Evolutionary conservation across 805 yeast genomes (phyloP).

Genomic region (Ogataea pignaliae): DNA sequence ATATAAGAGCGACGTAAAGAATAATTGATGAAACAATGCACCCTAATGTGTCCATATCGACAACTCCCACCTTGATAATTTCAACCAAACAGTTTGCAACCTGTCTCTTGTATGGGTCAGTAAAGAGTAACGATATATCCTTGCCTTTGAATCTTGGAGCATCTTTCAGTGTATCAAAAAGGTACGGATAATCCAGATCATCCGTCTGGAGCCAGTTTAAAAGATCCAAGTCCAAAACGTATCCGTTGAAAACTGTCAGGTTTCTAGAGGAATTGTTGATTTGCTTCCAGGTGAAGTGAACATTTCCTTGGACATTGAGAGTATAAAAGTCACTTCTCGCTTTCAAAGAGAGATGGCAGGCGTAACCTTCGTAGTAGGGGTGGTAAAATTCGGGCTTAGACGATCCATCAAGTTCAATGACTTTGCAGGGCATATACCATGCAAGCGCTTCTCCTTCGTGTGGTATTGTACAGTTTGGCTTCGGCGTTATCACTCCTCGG

Average conservation of each 20-base stretch:
- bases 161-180: conserved; percentile 60
- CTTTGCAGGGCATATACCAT: conserved; percentile 95
- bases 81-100: conserved; percentile 82
- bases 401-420: conserved; percentile 67
- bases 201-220: conserved; percentile 69
- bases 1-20: conserved; percentile 71
- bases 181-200: conserved; percentile 66
- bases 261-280: conserved; percentile 64
- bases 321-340: conserved; percentile 69
- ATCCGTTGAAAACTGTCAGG: conserved; percentile 84
- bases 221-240: conserved; percentile 76
- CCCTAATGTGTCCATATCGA: conserved; percentile 87
- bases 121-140: conserved; percentile 73
- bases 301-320: conserved; percentile 61
- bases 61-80: conserved; percentile 73
- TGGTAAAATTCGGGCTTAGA: conserved; percentile 57
- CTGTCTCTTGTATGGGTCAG: conserved; percentile 60
- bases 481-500: conserved; percentile 69
- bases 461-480: conserved; percentile 68
- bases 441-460: conserved; percentile 60
- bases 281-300: conserved; percentile 89
- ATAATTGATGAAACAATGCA: conserved; percentile 90
- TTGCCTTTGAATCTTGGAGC: conserved; percentile 60
- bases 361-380: conserved; percentile 76
- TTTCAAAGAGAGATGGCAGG: conserved; percentile 73